These are phyloP conservation scores for Asterella californica DNA, from an alignment of 225 moss, liverwort and hornwort genomes.

Conservation along the genomic window DNA sequence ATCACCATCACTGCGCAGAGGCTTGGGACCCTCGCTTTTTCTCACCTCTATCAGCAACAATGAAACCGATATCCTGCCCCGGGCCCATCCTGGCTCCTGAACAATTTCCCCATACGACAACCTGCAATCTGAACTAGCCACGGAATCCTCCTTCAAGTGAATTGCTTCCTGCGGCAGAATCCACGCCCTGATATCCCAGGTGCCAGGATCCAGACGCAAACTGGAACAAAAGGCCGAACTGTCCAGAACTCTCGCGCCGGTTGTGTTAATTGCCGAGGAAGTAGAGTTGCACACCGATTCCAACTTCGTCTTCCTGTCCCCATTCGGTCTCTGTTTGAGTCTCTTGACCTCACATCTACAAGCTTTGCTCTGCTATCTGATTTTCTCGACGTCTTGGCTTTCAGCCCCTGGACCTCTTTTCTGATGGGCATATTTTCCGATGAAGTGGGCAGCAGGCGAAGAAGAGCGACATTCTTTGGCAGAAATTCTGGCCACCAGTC, in stretches of 20 bases:
- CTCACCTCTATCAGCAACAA: slow-evolving; percentile 16
- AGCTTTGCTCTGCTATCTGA: neutral
- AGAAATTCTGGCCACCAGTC: slow-evolving; percentile 52
- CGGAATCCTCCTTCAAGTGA: slow-evolving; percentile 9
- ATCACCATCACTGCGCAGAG: neutral
- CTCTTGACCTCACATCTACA: neutral
- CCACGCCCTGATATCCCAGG: slow-evolving; percentile 24
- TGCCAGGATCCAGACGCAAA: slow-evolving; percentile 14
- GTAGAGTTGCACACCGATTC: neutral
- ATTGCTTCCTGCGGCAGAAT: slow-evolving; percentile 33
- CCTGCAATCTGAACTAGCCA: neutral
- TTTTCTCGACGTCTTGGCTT: neutral
- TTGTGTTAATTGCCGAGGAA: neutral
- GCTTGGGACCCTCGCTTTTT: neutral
- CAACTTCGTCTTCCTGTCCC: neutral
- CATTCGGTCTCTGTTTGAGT: neutral
- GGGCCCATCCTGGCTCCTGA: slow-evolving; percentile 21
- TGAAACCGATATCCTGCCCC: slow-evolving; percentile 20
- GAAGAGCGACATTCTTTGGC: slow-evolving; percentile 82
- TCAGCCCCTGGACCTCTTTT: neutral
- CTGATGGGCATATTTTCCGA: slow-evolving; percentile 1
- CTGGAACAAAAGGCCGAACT: slow-evolving; percentile 12
- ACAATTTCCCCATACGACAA: slow-evolving; percentile 22
- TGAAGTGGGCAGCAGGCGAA: slow-evolving; percentile 54
- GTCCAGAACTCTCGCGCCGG: neutral